phyloP scores from a whole-genome alignment of 1,284 basidiomycete genomes.

The Moniliophthora roreri region DNA sequence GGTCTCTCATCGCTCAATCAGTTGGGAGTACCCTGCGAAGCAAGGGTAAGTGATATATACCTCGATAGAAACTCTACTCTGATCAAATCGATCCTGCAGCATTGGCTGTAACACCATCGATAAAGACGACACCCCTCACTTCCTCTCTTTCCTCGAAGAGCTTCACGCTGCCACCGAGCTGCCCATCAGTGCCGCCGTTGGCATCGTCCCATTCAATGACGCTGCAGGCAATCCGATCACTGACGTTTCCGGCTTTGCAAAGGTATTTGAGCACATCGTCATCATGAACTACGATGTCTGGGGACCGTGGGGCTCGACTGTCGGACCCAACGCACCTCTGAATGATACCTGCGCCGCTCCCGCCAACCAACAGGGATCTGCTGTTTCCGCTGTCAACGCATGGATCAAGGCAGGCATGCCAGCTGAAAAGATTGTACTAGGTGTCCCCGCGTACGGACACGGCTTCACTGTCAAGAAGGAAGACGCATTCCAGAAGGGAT shows the following conservation, averaged over 20 bases:
- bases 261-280: constrained; percentile 12
- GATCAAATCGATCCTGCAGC: background rate
- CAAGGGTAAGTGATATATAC: constrained; percentile 37
- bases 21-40: constrained; percentile 81
- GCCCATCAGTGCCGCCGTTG: constrained; percentile 61
- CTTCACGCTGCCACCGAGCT: constrained; percentile 61
- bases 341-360: constrained; percentile 70
- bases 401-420: constrained; percentile 1
- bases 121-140: constrained; percentile 62
- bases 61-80: too few relatives aligned
- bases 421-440: background rate
- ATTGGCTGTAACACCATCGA: constrained; percentile 68
- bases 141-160: constrained; percentile 72
- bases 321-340: constrained; percentile 81
- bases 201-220: constrained; percentile 56
- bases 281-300: constrained; percentile 12
- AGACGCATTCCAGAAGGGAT: background rate
- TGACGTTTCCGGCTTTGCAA: constrained; percentile 47
- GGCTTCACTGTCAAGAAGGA: background rate
- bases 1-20: too few relatives aligned
- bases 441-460: constrained; percentile 4
- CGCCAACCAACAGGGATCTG: constrained; percentile 67
- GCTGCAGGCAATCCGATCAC: constrained; percentile 48
- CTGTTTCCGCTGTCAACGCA: constrained; percentile 63
- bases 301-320: constrained; percentile 32